A percentile compares a stretch with the other conserved stretches of the same genome.
phyloP scores from a whole-genome alignment of 139 green algal species.

The Chlorella vulgaris region DNA sequence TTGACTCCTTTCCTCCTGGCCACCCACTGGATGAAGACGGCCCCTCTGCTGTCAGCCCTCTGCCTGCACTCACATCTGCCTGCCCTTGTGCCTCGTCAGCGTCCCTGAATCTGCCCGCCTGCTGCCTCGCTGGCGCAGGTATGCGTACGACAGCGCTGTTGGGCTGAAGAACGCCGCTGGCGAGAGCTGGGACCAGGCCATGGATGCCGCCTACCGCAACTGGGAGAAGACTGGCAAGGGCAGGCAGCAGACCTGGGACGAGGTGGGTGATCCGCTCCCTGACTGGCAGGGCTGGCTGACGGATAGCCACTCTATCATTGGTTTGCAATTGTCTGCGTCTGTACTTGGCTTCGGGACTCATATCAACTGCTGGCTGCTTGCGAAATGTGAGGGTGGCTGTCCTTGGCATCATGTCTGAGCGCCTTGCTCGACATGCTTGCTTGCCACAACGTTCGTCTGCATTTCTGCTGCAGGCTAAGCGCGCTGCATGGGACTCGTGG shows the following conservation, averaged over 20 bases:
- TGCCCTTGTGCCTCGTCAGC: too few species aligned
- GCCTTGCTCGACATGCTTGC: too few species aligned
- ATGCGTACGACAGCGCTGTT: constrained; percentile 24
- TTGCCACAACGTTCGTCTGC: too few species aligned
- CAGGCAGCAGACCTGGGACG: constrained; percentile 35
- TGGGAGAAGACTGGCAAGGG: not conserved
- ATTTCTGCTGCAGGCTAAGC: constrained; percentile 33
- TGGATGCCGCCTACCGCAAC: constrained; percentile 9
- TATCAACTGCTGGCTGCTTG: not conserved
- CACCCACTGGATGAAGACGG: not conserved
- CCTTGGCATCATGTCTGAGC: too few species aligned
- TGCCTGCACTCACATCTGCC: too few species aligned
- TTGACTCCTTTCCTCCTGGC: too few species aligned
- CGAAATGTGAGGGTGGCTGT: not conserved
- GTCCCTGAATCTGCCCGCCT: too few species aligned
- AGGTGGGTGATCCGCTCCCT: not conserved
- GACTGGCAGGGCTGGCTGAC: too few species aligned
- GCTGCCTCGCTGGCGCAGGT: not conserved
- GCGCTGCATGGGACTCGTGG: constrained; percentile 39
- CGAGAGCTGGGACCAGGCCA: constrained; percentile 36
- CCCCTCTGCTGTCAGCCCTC: not conserved
- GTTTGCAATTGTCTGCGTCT: too few species aligned
- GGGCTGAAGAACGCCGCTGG: constrained; percentile 41
- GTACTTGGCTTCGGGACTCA: too few species aligned
- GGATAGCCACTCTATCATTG: too few species aligned